Conservation (phyloP, 345 rosid genomes). For the Rhodamnia argentea region DNA sequence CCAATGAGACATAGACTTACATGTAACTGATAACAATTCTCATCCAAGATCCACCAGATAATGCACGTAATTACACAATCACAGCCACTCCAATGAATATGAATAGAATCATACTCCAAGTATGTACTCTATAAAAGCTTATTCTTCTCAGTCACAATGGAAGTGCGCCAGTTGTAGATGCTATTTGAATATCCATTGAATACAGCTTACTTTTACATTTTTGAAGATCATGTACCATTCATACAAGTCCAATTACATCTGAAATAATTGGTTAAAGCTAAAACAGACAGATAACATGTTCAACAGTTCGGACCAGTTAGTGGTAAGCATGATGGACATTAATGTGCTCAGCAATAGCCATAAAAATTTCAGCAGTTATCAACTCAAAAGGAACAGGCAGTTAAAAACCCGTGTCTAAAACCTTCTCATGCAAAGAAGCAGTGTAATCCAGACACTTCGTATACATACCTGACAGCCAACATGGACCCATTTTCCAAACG, state of each 20-base stretch:
- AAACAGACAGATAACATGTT: neutral
- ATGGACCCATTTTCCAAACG: slow-evolving; percentile 61
- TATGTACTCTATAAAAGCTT: neutral
- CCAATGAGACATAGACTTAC: neutral
- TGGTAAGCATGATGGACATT: neutral
- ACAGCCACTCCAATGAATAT: neutral
- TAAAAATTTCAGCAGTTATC: neutral
- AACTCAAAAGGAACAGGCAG: neutral
- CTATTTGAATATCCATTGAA: neutral
- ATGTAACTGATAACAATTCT: neutral
- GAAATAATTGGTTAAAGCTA: neutral
- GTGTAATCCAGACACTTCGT: neutral
- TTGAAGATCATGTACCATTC: neutral
- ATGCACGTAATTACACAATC: neutral
- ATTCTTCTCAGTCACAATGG: neutral
- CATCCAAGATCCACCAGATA: neutral
- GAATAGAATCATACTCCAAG: neutral
- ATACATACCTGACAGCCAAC: slow-evolving; percentile 58
- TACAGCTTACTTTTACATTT: neutral
- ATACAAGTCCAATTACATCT: neutral
- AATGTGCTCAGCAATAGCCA: neutral
- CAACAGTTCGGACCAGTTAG: neutral
- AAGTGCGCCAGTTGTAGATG: neutral
- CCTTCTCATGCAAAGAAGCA: neutral
- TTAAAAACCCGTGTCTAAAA: neutral